Evolutionary conservation across 2,329 filamentous ascomycete species (phyloP).

Genomic region (Diaporthe aspalathi): DNA sequence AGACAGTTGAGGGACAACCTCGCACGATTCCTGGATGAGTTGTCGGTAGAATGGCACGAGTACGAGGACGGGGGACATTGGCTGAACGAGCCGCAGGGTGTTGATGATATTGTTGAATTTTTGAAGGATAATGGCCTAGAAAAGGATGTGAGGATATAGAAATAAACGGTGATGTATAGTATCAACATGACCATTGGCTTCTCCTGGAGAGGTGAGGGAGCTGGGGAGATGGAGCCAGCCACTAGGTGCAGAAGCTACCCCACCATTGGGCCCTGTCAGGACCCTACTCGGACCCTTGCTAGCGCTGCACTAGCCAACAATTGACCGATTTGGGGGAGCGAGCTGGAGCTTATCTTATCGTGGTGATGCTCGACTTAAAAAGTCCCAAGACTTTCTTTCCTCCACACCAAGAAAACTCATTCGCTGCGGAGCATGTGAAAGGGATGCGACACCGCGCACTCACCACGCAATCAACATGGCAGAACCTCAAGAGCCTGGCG

Average conservation of each 20-base stretch:
- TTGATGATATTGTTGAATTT: constrained; percentile 40
- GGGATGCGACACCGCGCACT: constrained; percentile 30
- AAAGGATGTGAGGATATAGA: no score
- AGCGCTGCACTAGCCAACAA: no score
- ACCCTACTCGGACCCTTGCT: not conserved
- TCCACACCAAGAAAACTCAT: not conserved
- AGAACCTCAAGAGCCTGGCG: constrained; percentile 32
- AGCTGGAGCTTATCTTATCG: constrained; percentile 9
- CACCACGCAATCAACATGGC: constrained; percentile 31
- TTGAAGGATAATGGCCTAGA: not conserved
- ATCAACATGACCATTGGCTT: no score
- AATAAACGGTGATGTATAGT: no score
- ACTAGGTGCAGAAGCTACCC: not conserved
- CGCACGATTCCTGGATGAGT: not conserved
- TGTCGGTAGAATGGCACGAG: constrained; percentile 45
- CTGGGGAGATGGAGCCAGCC: no score
- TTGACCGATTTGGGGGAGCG: constrained; percentile 13
- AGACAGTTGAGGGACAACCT: constrained; percentile 42
- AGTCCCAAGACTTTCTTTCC: not conserved
- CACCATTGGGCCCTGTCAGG: not conserved
- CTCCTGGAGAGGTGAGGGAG: no score
- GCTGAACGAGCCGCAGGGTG: constrained; percentile 45
- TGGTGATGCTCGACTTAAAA: not conserved
- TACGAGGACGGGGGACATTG: constrained; percentile 47
- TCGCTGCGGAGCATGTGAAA: constrained; percentile 17